These are phyloP conservation scores for Penicillium brevicompactum DNA, from an alignment of 2,329 filamentous ascomycete species.

Conservation along the genomic window DNA sequence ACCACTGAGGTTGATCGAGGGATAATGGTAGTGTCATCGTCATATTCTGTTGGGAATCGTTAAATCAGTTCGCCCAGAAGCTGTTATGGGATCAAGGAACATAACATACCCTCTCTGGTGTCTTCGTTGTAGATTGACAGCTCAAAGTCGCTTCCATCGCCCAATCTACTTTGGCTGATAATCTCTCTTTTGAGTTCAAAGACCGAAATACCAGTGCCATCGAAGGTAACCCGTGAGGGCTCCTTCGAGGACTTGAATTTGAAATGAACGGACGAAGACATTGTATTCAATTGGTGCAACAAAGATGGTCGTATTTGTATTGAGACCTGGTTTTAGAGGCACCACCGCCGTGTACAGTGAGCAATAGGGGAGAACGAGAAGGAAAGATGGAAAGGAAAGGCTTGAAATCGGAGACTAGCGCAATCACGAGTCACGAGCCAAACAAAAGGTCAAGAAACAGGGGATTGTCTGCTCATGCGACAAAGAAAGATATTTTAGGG, in stretches of 20 bases:
- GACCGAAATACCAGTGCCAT: conserved; percentile 95
- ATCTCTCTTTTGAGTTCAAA: conserved; percentile 99
- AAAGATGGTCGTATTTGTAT: conserved; percentile 28
- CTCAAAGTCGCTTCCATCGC: conserved; percentile 95
- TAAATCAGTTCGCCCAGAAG: conserved; percentile 15
- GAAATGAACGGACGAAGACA: conserved; percentile 99
- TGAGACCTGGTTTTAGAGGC: conserved; percentile 31
- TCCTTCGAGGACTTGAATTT: conserved; percentile 99
- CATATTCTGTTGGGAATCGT: conserved; percentile 69
- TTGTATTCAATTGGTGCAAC: conserved; percentile 53
- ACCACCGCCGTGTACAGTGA: conserved; percentile 25
- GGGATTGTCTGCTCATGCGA: conserved; percentile 1
- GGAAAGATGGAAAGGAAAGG: conserved; percentile 6
- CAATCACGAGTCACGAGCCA: conserved; percentile 1
- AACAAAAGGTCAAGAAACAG: conserved; percentile 1
- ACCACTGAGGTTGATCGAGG: conserved; percentile 92
- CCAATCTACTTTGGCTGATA: conserved; percentile 88
- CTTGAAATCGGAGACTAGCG: not conserved
- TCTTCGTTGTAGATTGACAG: conserved; percentile 93
- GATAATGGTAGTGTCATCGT: conserved; percentile 97
- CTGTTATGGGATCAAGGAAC: conserved; percentile 30
- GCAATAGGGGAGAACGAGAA: conserved; percentile 28
- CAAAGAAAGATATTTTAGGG: conserved; percentile 18
- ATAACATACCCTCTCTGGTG: conserved; percentile 78
- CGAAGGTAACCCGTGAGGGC: conserved; percentile 89